Base-by-base conservation (phyloP, 2,329 filamentous ascomycete genomes). In the Aspergillus sp. region DNA sequence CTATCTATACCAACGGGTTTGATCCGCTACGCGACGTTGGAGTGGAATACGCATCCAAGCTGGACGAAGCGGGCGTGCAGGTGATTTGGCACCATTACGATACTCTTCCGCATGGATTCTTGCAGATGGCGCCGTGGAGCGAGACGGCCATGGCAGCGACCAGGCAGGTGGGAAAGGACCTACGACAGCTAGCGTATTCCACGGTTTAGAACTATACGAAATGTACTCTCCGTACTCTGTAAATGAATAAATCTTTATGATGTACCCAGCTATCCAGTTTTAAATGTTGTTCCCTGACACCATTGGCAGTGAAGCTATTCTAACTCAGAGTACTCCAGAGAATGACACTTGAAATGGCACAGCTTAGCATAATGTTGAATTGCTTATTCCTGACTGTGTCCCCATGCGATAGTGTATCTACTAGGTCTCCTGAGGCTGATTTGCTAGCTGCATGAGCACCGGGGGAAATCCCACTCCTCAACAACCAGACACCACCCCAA, bases 371-470 rank as follows among this genome's bases (percentile, higher is more conserved):
- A 32, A 32, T 32, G 30, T 9, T 32, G 30, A 32, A 32, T 32
- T 6, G 30, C 30, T 43, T 0, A 19, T 12, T 34, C 9, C 5
- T 8, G 5, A n/a, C 4, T 41, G 1, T 3, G 48, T 50, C 10
- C 42, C 38, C 10, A 39, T 52, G 10, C 32, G 29, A 10, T 29
- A 50, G 5, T 44, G 50, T 8, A 27, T 50, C 9, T 38, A 48
- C 45, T 76, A 80, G 62, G 79, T 81, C 54, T 81, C 78, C 1
- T 81, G 79, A 81, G 79, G 78, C 10, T 86, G 83, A 82, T 88
- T 81, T 64, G 82, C 82, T 0, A 71, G 79, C 29, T 80, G 81
- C 3, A 87, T 87, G 83, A 82, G 80, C 34, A 86, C 83, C 19
- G 0, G 84, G 84, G n/a, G 82, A 82, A 0, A 66, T 88, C 1